phyloP scores from a whole-genome alignment of 2,329 filamentous ascomycete species.

The Alternaria conjuncta region DNA sequence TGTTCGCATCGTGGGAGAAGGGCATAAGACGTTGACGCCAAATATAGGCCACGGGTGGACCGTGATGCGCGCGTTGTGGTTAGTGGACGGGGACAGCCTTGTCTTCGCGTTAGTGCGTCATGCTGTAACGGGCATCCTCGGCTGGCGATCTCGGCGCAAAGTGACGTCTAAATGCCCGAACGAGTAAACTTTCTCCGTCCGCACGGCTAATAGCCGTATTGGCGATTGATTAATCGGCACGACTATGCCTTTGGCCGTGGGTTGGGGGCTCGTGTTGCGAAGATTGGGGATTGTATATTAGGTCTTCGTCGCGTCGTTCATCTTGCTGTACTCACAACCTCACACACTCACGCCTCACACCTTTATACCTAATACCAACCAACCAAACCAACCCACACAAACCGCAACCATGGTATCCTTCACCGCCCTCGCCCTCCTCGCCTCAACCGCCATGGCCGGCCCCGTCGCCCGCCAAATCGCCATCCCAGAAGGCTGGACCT shows the following conservation, averaged over 20 bases:
- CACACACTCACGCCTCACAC: neutral
- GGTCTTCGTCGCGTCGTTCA: neutral
- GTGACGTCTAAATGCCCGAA: neutral
- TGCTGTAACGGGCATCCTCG: neutral
- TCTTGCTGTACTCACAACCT: neutral
- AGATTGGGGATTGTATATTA: neutral
- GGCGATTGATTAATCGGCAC: constrained; percentile 2
- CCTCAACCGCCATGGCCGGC: constrained; percentile 9
- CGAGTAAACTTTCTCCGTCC: neutral
- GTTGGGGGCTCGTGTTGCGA: neutral
- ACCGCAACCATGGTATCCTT: constrained; percentile 16
- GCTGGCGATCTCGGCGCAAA: constrained; percentile 3
- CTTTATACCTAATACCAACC: too few species aligned
- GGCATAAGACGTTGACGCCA: neutral
- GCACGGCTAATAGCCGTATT: neutral
- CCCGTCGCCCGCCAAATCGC: constrained; percentile 12
- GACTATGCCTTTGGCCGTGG: neutral
- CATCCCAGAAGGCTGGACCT: constrained; percentile 25
- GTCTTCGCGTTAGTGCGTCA: neutral
- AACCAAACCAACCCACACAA: neutral
- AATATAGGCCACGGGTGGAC: neutral
- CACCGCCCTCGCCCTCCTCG: constrained; percentile 14
- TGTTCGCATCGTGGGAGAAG: neutral
- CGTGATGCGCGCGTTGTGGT: neutral
- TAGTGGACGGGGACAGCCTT: neutral